Evolutionary conservation across 192 early-diverging fungal species (phyloP), one percentile per base, ranked within the genome.

Genomic region (Radiomyces spectabilis): DNA sequence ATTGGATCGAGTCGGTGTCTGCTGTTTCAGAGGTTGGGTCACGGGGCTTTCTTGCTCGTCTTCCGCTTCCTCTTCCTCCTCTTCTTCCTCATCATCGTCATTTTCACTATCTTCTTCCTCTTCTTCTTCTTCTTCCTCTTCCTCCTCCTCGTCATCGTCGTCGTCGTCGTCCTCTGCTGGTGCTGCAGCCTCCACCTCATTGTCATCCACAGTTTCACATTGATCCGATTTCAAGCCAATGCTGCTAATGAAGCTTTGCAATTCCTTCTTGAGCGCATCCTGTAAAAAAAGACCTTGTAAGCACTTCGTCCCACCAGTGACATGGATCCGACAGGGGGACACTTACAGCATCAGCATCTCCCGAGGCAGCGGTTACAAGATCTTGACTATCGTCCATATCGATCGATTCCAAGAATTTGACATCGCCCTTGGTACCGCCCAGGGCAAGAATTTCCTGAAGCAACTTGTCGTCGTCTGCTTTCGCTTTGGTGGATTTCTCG

Each of bases 391-490:
- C 49, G 31, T 63, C 59, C 0, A 26, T 22, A 31, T 69, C 67
- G 27, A 69, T 33, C n/a, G 37, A 16, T 26, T 69, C 57, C 25
- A 69, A 32, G 30, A 63, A 63, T 42, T 52, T 55, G 31, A 69
- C 18, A 49, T 69, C 67, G 8, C 61, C 67, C 19, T 58, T 51
- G 27, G 67, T 63, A 18, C 67, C 67, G 26, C 67, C 67, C n/a
- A 69, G 41, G 38, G 44, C 26, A 9, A 69, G 37, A 49, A 69
- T 62, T 16, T 42, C 29, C 27, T 69, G 61, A 8, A 51, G 35
- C 19, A 69, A 35, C 13, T 45, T 33, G 29, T 48, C 48, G 8
- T 59, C 43, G 3, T 46, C 41, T 16, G n/a, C n/a, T n/a, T n/a
- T n/a, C n/a, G n/a, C n/a, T n/a, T n/a, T n/a, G n/a, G n/a, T n/a